Evolutionary conservation across 768 basidiomycete species (phyloP).

Genomic region (Candolleomyces efflorescens): DNA sequence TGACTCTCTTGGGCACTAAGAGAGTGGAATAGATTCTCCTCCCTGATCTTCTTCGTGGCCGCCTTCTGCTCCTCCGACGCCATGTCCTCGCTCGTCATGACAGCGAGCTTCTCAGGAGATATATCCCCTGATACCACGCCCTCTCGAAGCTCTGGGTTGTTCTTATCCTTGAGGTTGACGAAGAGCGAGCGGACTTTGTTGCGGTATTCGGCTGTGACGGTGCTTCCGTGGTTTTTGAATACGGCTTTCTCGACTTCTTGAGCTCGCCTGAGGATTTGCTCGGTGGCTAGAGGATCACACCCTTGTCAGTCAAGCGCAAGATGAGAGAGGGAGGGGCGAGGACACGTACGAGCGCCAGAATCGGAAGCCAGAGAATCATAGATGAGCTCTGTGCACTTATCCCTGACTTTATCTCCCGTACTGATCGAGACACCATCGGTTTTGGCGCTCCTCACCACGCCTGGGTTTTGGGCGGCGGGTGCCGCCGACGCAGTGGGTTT

Average conservation of each 20-base stretch:
- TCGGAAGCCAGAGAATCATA: slow-evolving; percentile 90
- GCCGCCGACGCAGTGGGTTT: slow-evolving; percentile 17
- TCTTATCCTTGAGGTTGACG: slow-evolving; percentile 94
- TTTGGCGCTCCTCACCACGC: slow-evolving; percentile 54
- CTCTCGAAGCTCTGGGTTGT: slow-evolving; percentile 83
- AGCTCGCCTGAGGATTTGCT: slow-evolving; percentile 64
- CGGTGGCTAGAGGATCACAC: slow-evolving; percentile 49
- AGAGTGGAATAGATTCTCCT: slow-evolving; percentile 87
- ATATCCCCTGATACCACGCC: slow-evolving; percentile 83
- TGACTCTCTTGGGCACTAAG: slow-evolving; percentile 85
- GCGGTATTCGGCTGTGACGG: slow-evolving; percentile 53
- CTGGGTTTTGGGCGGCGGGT: slow-evolving; percentile 32
- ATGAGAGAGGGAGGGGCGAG: not conserved
- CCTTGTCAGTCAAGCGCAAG: not conserved
- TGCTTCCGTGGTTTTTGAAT: slow-evolving; percentile 34
- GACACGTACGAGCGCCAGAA: slow-evolving; percentile 78
- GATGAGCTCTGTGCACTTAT: slow-evolving; percentile 84
- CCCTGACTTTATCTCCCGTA: slow-evolving; percentile 71
- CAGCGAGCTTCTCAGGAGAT: slow-evolving; percentile 61
- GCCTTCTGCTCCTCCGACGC: slow-evolving; percentile 89
- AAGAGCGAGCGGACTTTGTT: slow-evolving; percentile 82
- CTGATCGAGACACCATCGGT: slow-evolving; percentile 62
- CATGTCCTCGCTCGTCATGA: slow-evolving; percentile 93
- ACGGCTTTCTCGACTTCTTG: slow-evolving; percentile 70
- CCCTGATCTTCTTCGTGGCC: slow-evolving; percentile 74